These are phyloP conservation scores for Candida nitratophila DNA, from an alignment of 805 yeast genomes.

Conservation along the genomic window DNA sequence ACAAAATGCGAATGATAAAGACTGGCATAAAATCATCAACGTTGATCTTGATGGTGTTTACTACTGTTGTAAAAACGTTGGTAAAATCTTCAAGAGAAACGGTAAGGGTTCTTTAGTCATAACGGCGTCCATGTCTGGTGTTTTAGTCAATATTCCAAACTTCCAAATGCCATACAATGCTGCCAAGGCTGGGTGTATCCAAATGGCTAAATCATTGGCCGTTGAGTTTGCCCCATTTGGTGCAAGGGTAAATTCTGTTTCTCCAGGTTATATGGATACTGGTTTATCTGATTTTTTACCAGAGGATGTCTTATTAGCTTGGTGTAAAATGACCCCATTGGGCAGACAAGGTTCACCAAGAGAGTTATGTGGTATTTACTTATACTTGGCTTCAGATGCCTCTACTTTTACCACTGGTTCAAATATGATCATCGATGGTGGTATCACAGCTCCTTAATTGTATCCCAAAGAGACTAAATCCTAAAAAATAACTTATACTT, in stretches of 20 bases:
- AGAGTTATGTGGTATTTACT: conserved; percentile 46
- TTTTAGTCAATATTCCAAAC: conserved; percentile 47
- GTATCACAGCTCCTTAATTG: conserved; percentile 27
- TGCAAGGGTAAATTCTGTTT: conserved; percentile 45
- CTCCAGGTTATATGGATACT: conserved; percentile 48
- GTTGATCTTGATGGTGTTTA: conserved; percentile 46
- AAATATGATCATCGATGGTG: conserved; percentile 47
- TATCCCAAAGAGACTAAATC: too few relatives aligned
- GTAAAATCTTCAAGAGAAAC: conserved; percentile 39
- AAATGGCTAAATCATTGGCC: conserved; percentile 39
- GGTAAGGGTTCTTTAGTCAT: conserved; percentile 43
- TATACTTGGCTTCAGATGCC: conserved; percentile 48
- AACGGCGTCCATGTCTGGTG: conserved; percentile 52
- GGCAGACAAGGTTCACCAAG: conserved; percentile 46
- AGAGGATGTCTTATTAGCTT: conserved; percentile 18
- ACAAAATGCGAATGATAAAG: conserved; percentile 25
- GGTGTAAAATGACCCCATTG: conserved; percentile 32
- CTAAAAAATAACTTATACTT: too few relatives aligned
- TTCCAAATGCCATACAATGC: conserved; percentile 45
- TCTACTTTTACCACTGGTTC: conserved; percentile 43
- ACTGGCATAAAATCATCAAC: conserved; percentile 36
- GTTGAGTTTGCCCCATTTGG: conserved; percentile 40
- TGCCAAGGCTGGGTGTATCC: conserved; percentile 45
- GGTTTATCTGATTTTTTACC: conserved; percentile 30
- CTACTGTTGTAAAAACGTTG: conserved; percentile 46